Evolutionary conservation across 495 filamentous ascomycete genomes (phyloP), one percentile per base, ranked within the genome.

Genomic region (Immersiella caudata): DNA sequence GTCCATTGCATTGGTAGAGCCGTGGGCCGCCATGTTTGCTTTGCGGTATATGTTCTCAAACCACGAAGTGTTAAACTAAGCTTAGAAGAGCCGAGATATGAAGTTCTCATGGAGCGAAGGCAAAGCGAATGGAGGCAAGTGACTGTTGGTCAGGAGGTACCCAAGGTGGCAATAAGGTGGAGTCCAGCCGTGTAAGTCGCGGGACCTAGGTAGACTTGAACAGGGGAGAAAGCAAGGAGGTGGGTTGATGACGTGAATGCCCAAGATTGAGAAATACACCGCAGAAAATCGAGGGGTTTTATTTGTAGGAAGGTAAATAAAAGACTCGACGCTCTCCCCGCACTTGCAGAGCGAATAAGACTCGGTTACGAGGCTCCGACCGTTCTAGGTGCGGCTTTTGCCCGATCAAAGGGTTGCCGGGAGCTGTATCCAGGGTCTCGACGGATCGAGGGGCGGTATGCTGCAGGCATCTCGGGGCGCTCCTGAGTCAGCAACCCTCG

Each of bases 11-110:
- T 72, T 68, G 11, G 68, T 67, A 35, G 71, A 60, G 60, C 67
- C 64, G n/a, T 74, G 66, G n/a, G 67, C 46, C 14, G 72, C 51
- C 67, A 72, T 72, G 36, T 60, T 71, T 46, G 35, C 4, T 22
- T 59, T 25, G 16, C 36, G 61, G 18, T 35, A 12, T 33, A 21
- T 54, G 46, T 18, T 35, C 29, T 14, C 6, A 40, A 24, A 46
- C n/a, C 40, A 46, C 5, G 40, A 14, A 46, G 11, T 14, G 9
- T 46, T 2, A 46, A 46, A 14, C 9, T 14, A 18, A 46, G 5
- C 40, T 46, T 2, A 14, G 9, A 46, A 36, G 12, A 36, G 33
- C 33, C 33, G 9, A 14, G 40, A 12, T 46, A 8, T 8, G 29
- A 33, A 3, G 8, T 8, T 33, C 29, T 46, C 11, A 5, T 5